Conservation (phyloP, 495 filamentous ascomycete species). For the Neurospora sp. region DNA sequence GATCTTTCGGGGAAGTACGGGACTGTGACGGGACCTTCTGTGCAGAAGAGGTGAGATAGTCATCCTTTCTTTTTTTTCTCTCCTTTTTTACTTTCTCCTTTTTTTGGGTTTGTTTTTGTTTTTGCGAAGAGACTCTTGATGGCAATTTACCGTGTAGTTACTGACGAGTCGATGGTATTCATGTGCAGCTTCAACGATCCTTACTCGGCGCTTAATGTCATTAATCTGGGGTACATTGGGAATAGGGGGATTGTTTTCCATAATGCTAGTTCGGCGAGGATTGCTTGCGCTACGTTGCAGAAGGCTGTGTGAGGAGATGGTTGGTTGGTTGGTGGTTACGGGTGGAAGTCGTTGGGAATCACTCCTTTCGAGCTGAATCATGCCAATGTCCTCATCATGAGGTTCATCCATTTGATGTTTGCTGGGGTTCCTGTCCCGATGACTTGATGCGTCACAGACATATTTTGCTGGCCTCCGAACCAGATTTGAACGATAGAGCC, state of each 20-base stretch:
- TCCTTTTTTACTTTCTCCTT: too few species aligned
- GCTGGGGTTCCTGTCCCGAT: neutral
- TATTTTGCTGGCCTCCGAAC: neutral
- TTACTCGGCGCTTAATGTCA: conserved; percentile 51
- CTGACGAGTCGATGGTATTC: too few species aligned
- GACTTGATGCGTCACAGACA: neutral
- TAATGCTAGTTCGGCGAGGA: conserved; percentile 48
- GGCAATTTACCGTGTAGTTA: too few species aligned
- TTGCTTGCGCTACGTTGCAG: conserved; percentile 58
- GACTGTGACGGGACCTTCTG: conserved; percentile 38
- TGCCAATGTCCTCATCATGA: neutral
- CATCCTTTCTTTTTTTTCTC: neutral
- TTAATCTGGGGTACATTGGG: conserved; percentile 56
- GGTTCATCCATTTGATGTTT: neutral
- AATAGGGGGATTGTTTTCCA: conserved; percentile 69
- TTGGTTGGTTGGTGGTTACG: neutral
- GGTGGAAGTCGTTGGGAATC: neutral
- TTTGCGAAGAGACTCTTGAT: too few species aligned
- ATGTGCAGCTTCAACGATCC: conserved; percentile 21
- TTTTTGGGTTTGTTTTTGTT: too few species aligned
- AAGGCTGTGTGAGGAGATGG: conserved; percentile 1
- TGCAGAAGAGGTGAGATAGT: conserved; percentile 20
- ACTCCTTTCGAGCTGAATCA: neutral
- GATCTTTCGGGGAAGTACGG: conserved; percentile 78
- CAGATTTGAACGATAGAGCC: neutral